phyloP scores from a whole-genome alignment of 176 grass and related monocot genomes.

The Pharus latifolius region DNA sequence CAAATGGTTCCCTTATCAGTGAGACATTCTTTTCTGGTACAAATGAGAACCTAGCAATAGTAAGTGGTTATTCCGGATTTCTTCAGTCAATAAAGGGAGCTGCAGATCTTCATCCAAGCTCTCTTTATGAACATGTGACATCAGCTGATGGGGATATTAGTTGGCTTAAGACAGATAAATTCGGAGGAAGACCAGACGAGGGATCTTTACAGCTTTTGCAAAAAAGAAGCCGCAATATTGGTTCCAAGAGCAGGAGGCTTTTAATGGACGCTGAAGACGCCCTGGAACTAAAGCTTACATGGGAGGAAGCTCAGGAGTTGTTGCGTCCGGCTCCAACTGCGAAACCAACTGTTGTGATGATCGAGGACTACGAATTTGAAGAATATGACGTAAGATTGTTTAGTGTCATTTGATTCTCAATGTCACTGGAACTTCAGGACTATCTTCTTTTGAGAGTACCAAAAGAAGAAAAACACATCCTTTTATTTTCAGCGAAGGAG shows the following conservation, averaged over 20 bases:
- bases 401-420: not conserved
- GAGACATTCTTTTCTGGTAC: slow-evolving; percentile 62
- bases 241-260: slow-evolving; percentile 77
- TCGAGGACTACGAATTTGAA: slow-evolving; percentile 97
- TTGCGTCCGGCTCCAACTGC: slow-evolving; percentile 77
- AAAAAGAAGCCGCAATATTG: slow-evolving; percentile 85
- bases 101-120: slow-evolving; percentile 46
- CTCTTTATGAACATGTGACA: slow-evolving; percentile 47
- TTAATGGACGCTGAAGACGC: slow-evolving; percentile 86
- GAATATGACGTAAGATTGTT: slow-evolving; percentile 91
- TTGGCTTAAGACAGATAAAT: slow-evolving; percentile 70
- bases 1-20: slow-evolving; percentile 65
- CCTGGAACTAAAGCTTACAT: slow-evolving; percentile 78
- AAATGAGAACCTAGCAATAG: slow-evolving; percentile 59
- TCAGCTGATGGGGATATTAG: slow-evolving; percentile 56
- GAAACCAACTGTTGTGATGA: slow-evolving; percentile 79
- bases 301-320: slow-evolving; percentile 97
- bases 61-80: slow-evolving; percentile 83
- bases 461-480: not conserved
- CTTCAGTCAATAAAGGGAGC: slow-evolving; percentile 67
- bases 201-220: slow-evolving; percentile 53
- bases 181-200: slow-evolving; percentile 46
- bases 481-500: not conserved
- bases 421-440: not conserved
- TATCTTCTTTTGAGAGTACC: not conserved